Conservation (phyloP, 371 early-diverging fungal species). For the Mortierella polycephala region DNA sequence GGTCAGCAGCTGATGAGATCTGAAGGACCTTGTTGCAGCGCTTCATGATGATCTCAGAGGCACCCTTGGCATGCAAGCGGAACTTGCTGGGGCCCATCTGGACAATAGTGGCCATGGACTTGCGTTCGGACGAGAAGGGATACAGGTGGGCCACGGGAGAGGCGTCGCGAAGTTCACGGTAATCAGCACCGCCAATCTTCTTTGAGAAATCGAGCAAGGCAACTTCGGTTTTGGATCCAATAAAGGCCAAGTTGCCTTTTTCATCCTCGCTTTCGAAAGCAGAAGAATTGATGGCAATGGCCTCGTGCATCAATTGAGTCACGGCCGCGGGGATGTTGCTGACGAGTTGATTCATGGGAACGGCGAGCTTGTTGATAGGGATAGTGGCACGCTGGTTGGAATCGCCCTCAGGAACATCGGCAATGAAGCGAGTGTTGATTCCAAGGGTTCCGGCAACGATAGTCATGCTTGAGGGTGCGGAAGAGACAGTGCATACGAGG, state of each 20-base stretch:
- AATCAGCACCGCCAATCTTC: slow-evolving; percentile 61
- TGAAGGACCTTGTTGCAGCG: slow-evolving; percentile 50
- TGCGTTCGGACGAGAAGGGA: slow-evolving; percentile 87
- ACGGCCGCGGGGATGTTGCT: slow-evolving; percentile 59
- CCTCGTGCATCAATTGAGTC: slow-evolving; percentile 64
- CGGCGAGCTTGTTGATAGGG: slow-evolving; percentile 54
- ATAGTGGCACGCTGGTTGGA: slow-evolving; percentile 27
- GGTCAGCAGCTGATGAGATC: slow-evolving; percentile 20
- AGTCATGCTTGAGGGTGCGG: slow-evolving; percentile 68
- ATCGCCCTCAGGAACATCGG: slow-evolving; percentile 41
- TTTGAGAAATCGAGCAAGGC: slow-evolving; percentile 77
- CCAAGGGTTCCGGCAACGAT: slow-evolving; percentile 80
- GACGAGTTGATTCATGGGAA: slow-evolving; percentile 58
- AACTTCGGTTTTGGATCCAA: slow-evolving; percentile 87
- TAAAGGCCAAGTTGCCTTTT: slow-evolving; percentile 62
- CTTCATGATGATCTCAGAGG: slow-evolving; percentile 82
- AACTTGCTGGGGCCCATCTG: slow-evolving; percentile 60
- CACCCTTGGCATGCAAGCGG: slow-evolving; percentile 86
- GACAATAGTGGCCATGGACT: slow-evolving; percentile 89
- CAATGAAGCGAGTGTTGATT: slow-evolving; percentile 49
- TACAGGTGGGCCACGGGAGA: slow-evolving; percentile 66
- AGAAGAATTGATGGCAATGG: slow-evolving; percentile 83
- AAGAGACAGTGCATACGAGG: background rate
- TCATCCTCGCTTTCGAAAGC: slow-evolving; percentile 79
- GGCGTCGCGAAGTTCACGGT: slow-evolving; percentile 60